These are phyloP conservation scores for Closterium sp. DNA, from an alignment of 139 green algal species.

Conservation along the genomic window DNA sequence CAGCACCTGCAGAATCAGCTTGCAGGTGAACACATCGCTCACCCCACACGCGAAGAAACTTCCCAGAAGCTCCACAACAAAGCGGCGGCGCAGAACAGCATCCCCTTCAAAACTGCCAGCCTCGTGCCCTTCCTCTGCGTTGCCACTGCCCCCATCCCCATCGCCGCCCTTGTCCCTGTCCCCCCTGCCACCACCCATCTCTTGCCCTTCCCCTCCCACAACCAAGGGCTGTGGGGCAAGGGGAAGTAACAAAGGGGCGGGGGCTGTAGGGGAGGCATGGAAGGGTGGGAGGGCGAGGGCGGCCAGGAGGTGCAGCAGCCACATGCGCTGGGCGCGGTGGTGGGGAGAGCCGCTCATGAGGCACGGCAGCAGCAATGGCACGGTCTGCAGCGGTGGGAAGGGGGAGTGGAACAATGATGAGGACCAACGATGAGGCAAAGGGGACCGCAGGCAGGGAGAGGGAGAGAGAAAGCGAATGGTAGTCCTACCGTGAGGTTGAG, in stretches of 20 bases:
- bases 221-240: neutral
- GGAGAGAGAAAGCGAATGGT: neutral
- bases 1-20: neutral
- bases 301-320: neutral
- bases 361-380: neutral
- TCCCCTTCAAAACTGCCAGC: neutral
- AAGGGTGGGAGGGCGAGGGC: neutral
- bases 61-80: neutral
- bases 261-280: neutral
- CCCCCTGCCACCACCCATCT: neutral
- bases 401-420: neutral
- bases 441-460: neutral
- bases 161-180: neutral
- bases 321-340: neutral
- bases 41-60: neutral
- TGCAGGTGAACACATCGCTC: neutral
- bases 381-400: neutral
- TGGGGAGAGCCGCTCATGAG: neutral
- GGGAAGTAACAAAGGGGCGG: neutral
- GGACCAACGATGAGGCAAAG: neutral
- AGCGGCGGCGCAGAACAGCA: neutral
- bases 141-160: neutral
- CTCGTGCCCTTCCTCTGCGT: neutral
- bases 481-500: slow-evolving; percentile 14
- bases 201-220: neutral